Conservation (phyloP, 768 basidiomycete genomes). For the Mycena amicta region DNA sequence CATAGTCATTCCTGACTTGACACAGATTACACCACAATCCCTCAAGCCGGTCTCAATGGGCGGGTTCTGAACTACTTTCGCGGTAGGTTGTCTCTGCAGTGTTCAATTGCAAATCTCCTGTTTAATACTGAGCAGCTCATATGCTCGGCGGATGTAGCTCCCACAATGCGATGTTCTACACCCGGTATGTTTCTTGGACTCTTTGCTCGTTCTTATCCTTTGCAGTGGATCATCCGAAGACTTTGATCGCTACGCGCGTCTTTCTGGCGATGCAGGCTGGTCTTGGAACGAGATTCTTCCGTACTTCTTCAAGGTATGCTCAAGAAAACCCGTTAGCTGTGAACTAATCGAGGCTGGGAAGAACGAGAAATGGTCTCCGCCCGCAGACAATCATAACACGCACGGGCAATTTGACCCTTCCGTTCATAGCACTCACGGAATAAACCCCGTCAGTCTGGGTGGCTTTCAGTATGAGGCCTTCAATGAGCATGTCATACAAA, state of each 20-base stretch:
- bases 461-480: slow-evolving; percentile 30
- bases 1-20: background rate
- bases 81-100: no score
- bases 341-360: no score
- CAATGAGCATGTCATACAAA: slow-evolving; percentile 38
- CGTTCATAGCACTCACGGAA: slow-evolving; percentile 39
- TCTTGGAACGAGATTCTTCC: slow-evolving; percentile 38
- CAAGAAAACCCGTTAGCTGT: no score
- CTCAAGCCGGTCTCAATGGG: slow-evolving; percentile 22
- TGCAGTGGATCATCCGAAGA: slow-evolving; percentile 35
- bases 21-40: slow-evolving; percentile 23
- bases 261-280: slow-evolving; percentile 41
- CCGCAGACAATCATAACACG: slow-evolving; percentile 42
- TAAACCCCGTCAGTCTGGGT: slow-evolving; percentile 34
- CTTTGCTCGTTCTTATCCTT: slow-evolving; percentile 32
- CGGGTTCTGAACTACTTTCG: slow-evolving; percentile 16
- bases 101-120: no score
- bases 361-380: slow-evolving; percentile 40
- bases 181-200: background rate
- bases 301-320: slow-evolving; percentile 36
- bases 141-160: background rate
- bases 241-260: slow-evolving; percentile 34
- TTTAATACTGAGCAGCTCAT: background rate
- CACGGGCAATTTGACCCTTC: slow-evolving; percentile 38
- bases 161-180: background rate